Percentiles rank a stretch among this genome's conserved stretches.
Conservation (phyloP, 179 eudicot species). For the Vitellaria paradoxa region DNA sequence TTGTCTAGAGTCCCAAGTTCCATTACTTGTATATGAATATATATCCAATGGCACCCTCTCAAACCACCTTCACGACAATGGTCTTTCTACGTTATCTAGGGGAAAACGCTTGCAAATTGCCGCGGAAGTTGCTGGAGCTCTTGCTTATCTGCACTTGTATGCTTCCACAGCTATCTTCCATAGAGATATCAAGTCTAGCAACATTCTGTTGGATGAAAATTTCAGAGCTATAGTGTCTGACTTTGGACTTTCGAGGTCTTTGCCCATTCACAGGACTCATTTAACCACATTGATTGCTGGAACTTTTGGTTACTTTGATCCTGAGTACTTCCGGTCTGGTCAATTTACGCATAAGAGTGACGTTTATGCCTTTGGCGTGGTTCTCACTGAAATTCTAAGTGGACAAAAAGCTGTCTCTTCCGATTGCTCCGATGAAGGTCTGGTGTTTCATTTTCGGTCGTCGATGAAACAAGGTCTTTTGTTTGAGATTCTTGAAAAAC, state of each 20-base stretch:
- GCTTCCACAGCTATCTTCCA: conserved; percentile 11
- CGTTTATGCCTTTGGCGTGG: no score
- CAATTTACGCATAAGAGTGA: neutral
- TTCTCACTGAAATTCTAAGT: no score
- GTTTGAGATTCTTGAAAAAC: neutral
- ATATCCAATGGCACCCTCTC: conserved; percentile 22
- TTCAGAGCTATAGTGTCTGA: conserved; percentile 13
- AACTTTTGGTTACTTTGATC: conserved; percentile 27
- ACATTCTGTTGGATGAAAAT: conserved; percentile 20
- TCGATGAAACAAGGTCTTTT: conserved; percentile 8
- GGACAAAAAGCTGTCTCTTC: conserved; percentile 1
- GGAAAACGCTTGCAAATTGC: conserved; percentile 8
- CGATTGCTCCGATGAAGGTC: neutral
- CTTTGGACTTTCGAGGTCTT: conserved; percentile 18
- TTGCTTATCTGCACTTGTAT: conserved; percentile 21
- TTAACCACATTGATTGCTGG: conserved; percentile 11
- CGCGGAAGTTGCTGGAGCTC: conserved; percentile 19
- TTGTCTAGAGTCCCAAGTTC: conserved; percentile 24
- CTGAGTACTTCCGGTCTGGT: conserved; percentile 15
- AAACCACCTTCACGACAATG: conserved; percentile 12
- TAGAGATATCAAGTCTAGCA: conserved; percentile 20
- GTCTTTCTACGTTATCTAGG: conserved; percentile 7
- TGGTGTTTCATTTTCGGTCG: conserved; percentile 5
- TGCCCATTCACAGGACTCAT: conserved; percentile 17
- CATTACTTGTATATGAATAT: conserved; percentile 17